phyloP scores from a whole-genome alignment of 768 basidiomycete species.

The Lactifluus subvellereus region DNA sequence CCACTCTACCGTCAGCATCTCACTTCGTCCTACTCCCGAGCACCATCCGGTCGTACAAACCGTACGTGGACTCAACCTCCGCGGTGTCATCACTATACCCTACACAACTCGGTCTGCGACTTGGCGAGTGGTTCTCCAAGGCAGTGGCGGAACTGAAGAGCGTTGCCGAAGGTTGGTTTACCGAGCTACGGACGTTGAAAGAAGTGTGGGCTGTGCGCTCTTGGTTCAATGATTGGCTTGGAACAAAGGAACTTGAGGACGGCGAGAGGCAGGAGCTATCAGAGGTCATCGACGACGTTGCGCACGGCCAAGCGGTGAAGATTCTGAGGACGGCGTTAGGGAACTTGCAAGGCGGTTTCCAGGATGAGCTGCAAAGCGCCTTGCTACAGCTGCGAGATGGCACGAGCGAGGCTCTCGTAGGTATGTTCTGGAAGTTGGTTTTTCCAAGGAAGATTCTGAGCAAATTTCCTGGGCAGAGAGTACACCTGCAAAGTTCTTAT shows the following conservation, averaged over 20 bases:
- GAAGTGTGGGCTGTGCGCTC: conserved; percentile 70
- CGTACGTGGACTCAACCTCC: conserved; percentile 72
- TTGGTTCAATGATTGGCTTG: conserved; percentile 44
- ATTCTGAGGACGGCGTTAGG: conserved; percentile 55
- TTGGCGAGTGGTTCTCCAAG: conserved; percentile 60
- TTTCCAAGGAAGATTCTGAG: background rate
- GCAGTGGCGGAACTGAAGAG: conserved; percentile 42
- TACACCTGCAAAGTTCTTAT: conserved; percentile 51
- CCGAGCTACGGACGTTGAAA: conserved; percentile 49
- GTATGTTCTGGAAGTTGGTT: conserved; percentile 27
- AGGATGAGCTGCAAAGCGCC: conserved; percentile 37
- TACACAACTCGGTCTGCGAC: conserved; percentile 38
- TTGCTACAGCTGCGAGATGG: conserved; percentile 33
- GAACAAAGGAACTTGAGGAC: conserved; percentile 36
- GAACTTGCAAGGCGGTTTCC: conserved; percentile 43
- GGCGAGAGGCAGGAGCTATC: conserved; percentile 43
- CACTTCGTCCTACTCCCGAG: conserved; percentile 74
- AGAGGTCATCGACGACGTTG: conserved; percentile 47
- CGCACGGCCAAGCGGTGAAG: conserved; percentile 44
- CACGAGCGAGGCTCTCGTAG: conserved; percentile 26
- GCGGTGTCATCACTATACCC: conserved; percentile 47
- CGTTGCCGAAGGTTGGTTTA: conserved; percentile 52
- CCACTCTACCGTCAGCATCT: conserved; percentile 72
- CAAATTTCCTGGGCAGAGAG: conserved; percentile 36
- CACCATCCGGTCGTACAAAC: conserved; percentile 70